These are phyloP conservation scores for Fragosphaeria purpurea DNA, from an alignment of 2,329 filamentous ascomycete species.

Conservation along the genomic window DNA sequence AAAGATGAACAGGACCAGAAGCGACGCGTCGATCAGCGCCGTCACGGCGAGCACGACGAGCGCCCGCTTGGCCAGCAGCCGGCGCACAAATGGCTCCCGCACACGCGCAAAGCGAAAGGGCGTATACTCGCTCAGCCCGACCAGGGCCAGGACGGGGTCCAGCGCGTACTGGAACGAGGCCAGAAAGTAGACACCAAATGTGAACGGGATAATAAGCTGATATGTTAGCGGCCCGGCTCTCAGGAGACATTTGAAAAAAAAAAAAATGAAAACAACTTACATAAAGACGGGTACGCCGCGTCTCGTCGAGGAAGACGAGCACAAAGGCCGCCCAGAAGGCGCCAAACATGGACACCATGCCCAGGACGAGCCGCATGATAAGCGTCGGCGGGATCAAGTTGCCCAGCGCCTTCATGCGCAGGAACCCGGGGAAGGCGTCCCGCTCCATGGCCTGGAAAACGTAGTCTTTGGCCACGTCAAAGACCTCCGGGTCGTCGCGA, in stretches of 20 bases:
- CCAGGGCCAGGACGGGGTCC: slow-evolving; percentile 78
- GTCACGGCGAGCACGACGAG: slow-evolving; percentile 72
- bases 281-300: slow-evolving; percentile 68
- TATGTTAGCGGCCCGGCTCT: no score
- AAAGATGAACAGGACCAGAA: slow-evolving; percentile 86
- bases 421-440: slow-evolving; percentile 95
- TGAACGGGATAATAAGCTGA: slow-evolving; percentile 74
- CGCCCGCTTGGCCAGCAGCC: slow-evolving; percentile 73
- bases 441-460: slow-evolving; percentile 99
- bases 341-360: slow-evolving; percentile 76
- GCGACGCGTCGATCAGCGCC: slow-evolving; percentile 63
- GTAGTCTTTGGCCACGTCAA: slow-evolving; percentile 96
- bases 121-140: slow-evolving; percentile 93
- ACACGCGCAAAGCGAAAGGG: slow-evolving; percentile 86
- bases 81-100: slow-evolving; percentile 82
- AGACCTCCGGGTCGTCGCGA: slow-evolving; percentile 92
- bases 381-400: slow-evolving; percentile 90
- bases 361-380: slow-evolving; percentile 74
- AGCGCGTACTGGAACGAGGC: slow-evolving; percentile 92
- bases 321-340: slow-evolving; percentile 92
- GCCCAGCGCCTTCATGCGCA: slow-evolving; percentile 87
- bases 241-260: slow-evolving; percentile 12
- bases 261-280: slow-evolving; percentile 41
- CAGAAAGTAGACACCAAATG: slow-evolving; percentile 78
- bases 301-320: slow-evolving; percentile 79